Conservation (phyloP, 129 eudicot genomes). For the Arctium minus region DNA sequence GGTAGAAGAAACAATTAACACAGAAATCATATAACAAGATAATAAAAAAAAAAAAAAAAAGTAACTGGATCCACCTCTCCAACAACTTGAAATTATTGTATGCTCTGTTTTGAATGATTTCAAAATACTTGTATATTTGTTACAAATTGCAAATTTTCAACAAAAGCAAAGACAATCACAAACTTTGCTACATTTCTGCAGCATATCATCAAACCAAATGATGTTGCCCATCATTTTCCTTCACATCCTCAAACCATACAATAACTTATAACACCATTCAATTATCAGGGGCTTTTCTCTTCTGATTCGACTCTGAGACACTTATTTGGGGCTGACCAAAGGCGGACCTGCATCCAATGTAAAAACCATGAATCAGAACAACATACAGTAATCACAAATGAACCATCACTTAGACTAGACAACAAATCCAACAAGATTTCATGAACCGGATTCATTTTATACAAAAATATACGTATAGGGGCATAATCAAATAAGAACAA, state of each 20-base stretch:
- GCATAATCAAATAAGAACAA: not conserved
- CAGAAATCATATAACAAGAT: too few relatives aligned
- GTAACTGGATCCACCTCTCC: not conserved
- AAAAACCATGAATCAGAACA: not conserved
- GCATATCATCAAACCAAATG: not conserved
- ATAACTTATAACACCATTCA: not conserved
- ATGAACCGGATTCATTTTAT: not conserved
- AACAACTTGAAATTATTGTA: not conserved
- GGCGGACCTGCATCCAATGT: constrained; percentile 44
- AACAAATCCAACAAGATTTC: not conserved
- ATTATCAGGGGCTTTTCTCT: constrained; percentile 47
- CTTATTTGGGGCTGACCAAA: constrained; percentile 58
- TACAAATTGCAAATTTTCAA: not conserved
- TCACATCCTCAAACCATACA: not conserved
- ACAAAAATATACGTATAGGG: not conserved
- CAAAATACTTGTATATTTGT: not conserved
- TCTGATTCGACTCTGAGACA: constrained; percentile 36
- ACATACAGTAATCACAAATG: not conserved
- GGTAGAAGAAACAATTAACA: too few relatives aligned
- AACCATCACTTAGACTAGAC: not conserved
- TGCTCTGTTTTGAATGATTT: not conserved
- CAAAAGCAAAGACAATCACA: not conserved
- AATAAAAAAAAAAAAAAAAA: too few relatives aligned
- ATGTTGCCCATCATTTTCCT: not conserved
- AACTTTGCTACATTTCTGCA: not conserved